Base-by-base conservation (phyloP, 148 eudicot genomes). In the Hydrangea macrophylla region DNA sequence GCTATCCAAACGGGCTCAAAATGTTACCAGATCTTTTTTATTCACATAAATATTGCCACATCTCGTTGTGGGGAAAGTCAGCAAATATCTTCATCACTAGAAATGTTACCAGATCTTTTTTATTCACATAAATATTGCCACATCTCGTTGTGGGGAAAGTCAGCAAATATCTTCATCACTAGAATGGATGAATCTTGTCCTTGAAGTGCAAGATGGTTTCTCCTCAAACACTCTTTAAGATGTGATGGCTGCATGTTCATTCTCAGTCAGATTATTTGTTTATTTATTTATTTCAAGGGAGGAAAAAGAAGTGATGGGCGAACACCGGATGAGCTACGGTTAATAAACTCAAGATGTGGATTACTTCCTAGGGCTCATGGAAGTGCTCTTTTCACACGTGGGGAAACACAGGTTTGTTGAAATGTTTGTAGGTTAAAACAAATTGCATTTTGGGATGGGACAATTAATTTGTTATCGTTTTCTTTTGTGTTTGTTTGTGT, bases 311-410 rank as follows among this genome's bases (percentile, higher is more conserved):
- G 99, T 80, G 99, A 95, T 80, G 97, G 99, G 31, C 81, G 99
- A 80, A 89, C 83, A 33, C 79, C 99, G 8, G 77, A 78, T 57
- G 97, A 75, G 71, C 76, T 95, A 77, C 97, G 99, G 25, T 64
- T 73, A 45, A 89, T 95, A 68, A 80, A 79, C 71, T 85, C 97
- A 54, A 81, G 75, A 65, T 95, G 99, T 82, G 97, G 96, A 59
- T 80, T 95, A 80, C 96, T 95, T 77, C 99, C 97, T 75, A 86
- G 99, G 75, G 99, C 97, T 68, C 99, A 95, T 84, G 97, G 99
- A 71, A 95, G 99, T 80, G 96, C 97, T 78, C 97, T 95, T 65
- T 95, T 95, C 58, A 95, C 97, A 36, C 96, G 99, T 62, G 99
- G 99, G 60, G 99, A 95, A 82, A 95, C 99, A 22, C 99, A 94